A percentile compares a stretch with the other conserved stretches of the same genome.
phyloP scores from a whole-genome alignment of 1,284 basidiomycete genomes.

The Malassezia pachydermatis region DNA sequence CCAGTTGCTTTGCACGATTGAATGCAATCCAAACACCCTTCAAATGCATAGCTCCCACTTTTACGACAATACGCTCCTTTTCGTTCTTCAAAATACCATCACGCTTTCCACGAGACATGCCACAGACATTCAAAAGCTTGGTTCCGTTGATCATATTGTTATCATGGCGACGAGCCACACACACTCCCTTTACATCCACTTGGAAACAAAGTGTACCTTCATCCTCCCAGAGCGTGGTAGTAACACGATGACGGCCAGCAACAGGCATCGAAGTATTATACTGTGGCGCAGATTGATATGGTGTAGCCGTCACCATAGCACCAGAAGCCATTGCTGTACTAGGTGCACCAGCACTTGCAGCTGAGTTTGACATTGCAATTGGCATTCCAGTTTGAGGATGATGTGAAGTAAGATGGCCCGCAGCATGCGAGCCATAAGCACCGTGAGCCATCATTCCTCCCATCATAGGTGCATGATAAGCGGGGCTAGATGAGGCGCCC shows the following conservation, averaged over 20 bases:
- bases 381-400: slow-evolving; percentile 10
- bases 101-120: slow-evolving; percentile 47
- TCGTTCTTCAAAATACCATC: slow-evolving; percentile 48
- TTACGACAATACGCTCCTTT: slow-evolving; percentile 48
- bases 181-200: slow-evolving; percentile 45
- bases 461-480: slow-evolving; percentile 17
- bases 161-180: slow-evolving; percentile 45
- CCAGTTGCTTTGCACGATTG: slow-evolving; percentile 42
- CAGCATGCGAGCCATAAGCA: slow-evolving; percentile 10
- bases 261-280: slow-evolving; percentile 41
- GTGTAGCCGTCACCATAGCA: slow-evolving; percentile 16
- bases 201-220: slow-evolving; percentile 48
- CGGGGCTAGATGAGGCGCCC: slow-evolving; percentile 4
- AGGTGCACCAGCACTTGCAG: slow-evolving; percentile 1
- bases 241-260: slow-evolving; percentile 43
- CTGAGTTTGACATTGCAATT: slow-evolving; percentile 3
- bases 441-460: slow-evolving; percentile 14
- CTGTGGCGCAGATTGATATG: slow-evolving; percentile 37
- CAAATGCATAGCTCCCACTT: slow-evolving; percentile 47
- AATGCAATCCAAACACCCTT: slow-evolving; percentile 49
- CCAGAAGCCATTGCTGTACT: slow-evolving; percentile 6
- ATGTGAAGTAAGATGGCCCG: slow-evolving; percentile 12
- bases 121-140: slow-evolving; percentile 46
- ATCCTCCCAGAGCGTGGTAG: slow-evolving; percentile 47
- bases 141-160: slow-evolving; percentile 49